Conservation (phyloP, 805 yeast genomes). For the Metschnikowia lunata region DNA sequence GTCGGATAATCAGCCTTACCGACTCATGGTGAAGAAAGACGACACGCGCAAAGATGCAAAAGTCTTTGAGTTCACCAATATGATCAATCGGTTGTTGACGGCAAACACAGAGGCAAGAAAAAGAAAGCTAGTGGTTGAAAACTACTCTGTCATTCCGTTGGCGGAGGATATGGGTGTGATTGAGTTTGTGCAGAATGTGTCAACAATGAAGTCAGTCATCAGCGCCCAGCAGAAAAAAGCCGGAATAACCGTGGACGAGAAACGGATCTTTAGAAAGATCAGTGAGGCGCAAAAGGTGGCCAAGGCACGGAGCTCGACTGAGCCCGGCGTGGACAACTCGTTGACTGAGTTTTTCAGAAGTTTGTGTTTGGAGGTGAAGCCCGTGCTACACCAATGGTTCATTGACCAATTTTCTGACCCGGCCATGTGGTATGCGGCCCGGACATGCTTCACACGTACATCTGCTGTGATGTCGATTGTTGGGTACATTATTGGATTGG, state of each 20-base stretch:
- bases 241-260: conserved; percentile 20
- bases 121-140: conserved; percentile 64
- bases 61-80: conserved; percentile 83
- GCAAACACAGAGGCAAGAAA: conserved; percentile 69
- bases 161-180: conserved; percentile 85
- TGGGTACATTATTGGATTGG: conserved; percentile 89
- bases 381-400: conserved; percentile 84
- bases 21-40: conserved; percentile 80
- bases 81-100: conserved; percentile 69
- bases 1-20: conserved; percentile 68
- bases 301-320: conserved; percentile 10
- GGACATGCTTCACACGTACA: conserved; percentile 71
- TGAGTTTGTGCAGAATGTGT: conserved; percentile 72
- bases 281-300: conserved; percentile 29
- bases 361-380: conserved; percentile 43
- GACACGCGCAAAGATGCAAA: conserved; percentile 95
- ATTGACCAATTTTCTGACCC: conserved; percentile 88
- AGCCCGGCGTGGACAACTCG: conserved; percentile 1
- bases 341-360: conserved; percentile 22
- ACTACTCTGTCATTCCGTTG: conserved; percentile 86
- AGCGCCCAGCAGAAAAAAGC: conserved; percentile 25
- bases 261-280: conserved; percentile 27
- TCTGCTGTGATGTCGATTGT: conserved; percentile 97
- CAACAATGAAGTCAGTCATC: conserved; percentile 61
- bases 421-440: conserved; percentile 74